These are phyloP conservation scores for Erodium chrysanthum DNA, from an alignment of 441 rosid species.

Conservation along the genomic window DNA sequence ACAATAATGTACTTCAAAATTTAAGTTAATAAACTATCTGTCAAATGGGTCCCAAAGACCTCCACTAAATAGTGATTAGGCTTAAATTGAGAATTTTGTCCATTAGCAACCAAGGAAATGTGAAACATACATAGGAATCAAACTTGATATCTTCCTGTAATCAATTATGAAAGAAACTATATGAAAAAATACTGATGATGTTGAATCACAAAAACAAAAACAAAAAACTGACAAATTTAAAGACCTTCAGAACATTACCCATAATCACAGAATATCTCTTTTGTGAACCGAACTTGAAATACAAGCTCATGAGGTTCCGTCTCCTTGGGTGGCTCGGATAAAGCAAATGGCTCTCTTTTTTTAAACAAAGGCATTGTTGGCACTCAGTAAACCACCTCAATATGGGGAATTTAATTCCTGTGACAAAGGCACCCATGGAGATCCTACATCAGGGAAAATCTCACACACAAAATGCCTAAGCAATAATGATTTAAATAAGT, in stretches of 20 bases:
- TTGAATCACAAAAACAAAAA: neutral
- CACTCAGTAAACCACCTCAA: neutral
- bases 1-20: neutral
- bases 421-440: neutral
- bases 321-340: neutral
- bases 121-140: neutral
- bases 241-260: conserved; percentile 35
- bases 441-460: neutral
- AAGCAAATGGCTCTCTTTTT: neutral
- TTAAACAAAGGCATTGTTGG: neutral
- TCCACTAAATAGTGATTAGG: neutral
- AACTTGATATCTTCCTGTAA: neutral
- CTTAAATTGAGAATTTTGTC: neutral
- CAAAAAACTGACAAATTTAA: conserved; percentile 1
- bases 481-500: neutral
- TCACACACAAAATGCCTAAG: neutral
- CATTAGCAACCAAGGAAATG: neutral
- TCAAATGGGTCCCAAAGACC: neutral
- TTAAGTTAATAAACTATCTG: neutral
- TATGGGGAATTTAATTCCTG: neutral
- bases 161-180: neutral
- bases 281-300: neutral
- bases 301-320: neutral
- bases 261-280: conserved; percentile 24
- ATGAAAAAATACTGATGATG: neutral